Evolutionary conservation across 2,329 filamentous ascomycete genomes (phyloP).

Genomic region (Colletotrichum camelliae): DNA sequence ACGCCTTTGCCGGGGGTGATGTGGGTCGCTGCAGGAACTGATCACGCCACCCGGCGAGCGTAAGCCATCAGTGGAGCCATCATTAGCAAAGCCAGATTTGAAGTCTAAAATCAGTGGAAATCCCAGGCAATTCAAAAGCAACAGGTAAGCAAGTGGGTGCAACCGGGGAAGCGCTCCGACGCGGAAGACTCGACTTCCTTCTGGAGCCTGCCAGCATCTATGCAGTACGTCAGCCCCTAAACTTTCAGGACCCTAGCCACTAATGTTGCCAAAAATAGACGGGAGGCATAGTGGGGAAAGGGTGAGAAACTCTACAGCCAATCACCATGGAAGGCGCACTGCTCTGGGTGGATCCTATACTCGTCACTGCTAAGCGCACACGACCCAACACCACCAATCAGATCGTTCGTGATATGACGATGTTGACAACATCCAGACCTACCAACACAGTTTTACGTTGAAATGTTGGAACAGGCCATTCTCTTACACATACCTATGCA

Average conservation of each 20-base stretch:
- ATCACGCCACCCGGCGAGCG: neutral
- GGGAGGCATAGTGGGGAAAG: neutral
- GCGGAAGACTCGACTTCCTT: neutral
- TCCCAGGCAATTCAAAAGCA: neutral
- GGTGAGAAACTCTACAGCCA: neutral
- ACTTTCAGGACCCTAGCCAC: neutral
- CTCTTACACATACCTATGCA: too few species aligned
- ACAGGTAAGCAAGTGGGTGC: neutral
- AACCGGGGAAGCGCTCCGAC: neutral
- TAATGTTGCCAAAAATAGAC: neutral
- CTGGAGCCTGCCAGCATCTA: neutral
- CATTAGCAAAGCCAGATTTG: neutral
- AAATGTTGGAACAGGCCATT: too few species aligned
- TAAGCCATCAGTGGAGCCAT: neutral
- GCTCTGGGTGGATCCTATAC: neutral
- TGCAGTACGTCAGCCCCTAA: neutral
- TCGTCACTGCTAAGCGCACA: neutral
- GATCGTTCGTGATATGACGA: neutral
- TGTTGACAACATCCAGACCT: too few species aligned
- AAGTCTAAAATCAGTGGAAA: neutral
- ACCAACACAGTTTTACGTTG: too few species aligned
- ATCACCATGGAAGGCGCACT: neutral
- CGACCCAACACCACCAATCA: neutral
- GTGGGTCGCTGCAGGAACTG: neutral
- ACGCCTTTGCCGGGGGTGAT: neutral